Conservation (phyloP, 805 yeast species). For the Saccharomycopsis fodiens region DNA sequence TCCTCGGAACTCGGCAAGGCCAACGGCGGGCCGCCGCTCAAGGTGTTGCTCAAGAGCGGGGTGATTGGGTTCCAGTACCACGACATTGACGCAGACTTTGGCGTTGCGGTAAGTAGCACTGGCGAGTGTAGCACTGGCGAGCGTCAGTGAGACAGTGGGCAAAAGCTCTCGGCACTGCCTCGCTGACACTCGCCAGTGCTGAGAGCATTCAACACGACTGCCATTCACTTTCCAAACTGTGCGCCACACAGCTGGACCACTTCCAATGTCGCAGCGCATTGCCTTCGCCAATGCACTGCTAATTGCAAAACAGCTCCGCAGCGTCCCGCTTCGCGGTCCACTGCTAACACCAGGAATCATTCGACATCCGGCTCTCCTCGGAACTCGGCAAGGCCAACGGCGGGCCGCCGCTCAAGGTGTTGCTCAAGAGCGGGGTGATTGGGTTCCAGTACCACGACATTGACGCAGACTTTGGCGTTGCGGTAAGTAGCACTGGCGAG, state of each 20-base stretch:
- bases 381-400: background rate
- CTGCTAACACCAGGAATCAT: background rate
- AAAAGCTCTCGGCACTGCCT: too few species aligned
- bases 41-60: background rate
- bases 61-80: slow-evolving; percentile 8
- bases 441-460: slow-evolving; percentile 8
- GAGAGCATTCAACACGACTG: too few species aligned
- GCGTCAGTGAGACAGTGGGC: too few species aligned
- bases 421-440: background rate
- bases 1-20: background rate
- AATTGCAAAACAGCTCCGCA: too few species aligned
- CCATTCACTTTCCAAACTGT: too few species aligned
- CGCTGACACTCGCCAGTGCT: too few species aligned
- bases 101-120: background rate
- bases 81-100: background rate
- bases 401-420: slow-evolving; percentile 1
- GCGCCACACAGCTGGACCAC: too few species aligned
- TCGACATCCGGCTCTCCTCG: background rate
- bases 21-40: background rate
- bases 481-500: too few species aligned
- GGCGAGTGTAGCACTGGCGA: too few species aligned
- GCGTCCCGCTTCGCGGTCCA: too few species aligned
- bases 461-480: background rate
- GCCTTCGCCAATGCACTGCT: too few species aligned
- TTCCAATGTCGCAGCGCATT: too few species aligned